phyloP scores from a whole-genome alignment of 495 filamentous ascomycete species.

The Aspergillus avenaceus region DNA sequence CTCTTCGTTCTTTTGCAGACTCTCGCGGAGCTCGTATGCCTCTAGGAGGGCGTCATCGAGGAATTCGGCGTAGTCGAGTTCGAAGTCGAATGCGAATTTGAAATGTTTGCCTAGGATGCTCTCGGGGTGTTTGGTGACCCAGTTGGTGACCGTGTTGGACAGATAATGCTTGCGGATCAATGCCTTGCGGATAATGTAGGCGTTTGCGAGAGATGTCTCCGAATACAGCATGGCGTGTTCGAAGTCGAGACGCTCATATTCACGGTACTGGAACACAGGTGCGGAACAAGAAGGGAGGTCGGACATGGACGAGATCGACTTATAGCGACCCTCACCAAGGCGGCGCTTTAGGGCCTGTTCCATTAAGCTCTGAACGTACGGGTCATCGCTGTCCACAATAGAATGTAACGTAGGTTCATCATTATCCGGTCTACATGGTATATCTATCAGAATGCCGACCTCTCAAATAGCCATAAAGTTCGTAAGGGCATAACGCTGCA shows the following conservation, averaged over 20 bases:
- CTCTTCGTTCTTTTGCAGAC: conserved; percentile 60
- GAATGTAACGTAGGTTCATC: conserved; percentile 55
- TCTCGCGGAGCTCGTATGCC: conserved; percentile 78
- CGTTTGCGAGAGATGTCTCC: conserved; percentile 61
- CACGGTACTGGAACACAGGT: conserved; percentile 72
- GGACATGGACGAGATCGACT: conserved; percentile 41
- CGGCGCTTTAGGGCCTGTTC: conserved; percentile 60
- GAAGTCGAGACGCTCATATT: conserved; percentile 86
- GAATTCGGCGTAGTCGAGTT: conserved; percentile 95
- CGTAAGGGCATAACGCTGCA: conserved; percentile 8
- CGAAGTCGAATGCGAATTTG: conserved; percentile 74
- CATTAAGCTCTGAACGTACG: conserved; percentile 81
- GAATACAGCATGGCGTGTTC: conserved; percentile 61
- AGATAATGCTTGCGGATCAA: conserved; percentile 97
- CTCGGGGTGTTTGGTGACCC: conserved; percentile 75
- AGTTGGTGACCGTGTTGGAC: conserved; percentile 69
- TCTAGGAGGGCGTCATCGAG: conserved; percentile 89
- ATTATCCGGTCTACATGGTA: conserved; percentile 37
- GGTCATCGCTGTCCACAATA: conserved; percentile 76
- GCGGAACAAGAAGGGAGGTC: conserved; percentile 38
- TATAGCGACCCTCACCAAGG: conserved; percentile 45
- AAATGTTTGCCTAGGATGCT: conserved; percentile 64
- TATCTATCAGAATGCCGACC: conserved; percentile 38
- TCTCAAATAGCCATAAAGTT: conserved; percentile 4
- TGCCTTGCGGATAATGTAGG: conserved; percentile 93